Base-by-base conservation (phyloP, 2,329 filamentous ascomycete genomes). In the Nannizziopsis barbatae region DNA sequence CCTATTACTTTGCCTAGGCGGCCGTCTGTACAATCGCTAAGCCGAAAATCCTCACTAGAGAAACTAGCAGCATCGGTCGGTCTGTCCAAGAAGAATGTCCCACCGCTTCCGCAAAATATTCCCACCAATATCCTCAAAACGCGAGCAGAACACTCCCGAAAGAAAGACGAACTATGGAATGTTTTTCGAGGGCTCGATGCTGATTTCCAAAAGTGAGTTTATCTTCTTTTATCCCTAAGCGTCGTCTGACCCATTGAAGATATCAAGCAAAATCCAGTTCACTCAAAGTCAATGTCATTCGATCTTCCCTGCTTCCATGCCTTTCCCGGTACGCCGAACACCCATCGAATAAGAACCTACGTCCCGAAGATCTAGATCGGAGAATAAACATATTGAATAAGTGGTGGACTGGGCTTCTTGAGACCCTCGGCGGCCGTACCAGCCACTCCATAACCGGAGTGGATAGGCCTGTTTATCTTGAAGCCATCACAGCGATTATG, bases 381-480 rank as follows among this genome's bases (percentile, higher is more conserved):
- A 77, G 89, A 51, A 77, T 84, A 1, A 80, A 80, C 39, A 86
- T 93, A 42, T 69, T 95, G 50, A 86, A 92, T 62, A 89, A 86
- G 61, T 95, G 89, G 89, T 95, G 89, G 89, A 82, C 75, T 38
- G 81, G 79, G 1, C 71, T 95, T 35, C 68, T 95, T 49, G 87
- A 92, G 51, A 80, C 94, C 71, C 75, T 95, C 18, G 81, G 88
- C 55, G 84, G 83, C 30, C 76, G 77, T 52, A 78, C 82, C 60
- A 81, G 82, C 49, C 83, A 87, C 58, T 82, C 84, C 2, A 81
- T 95, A 11, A 81, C 86, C 1, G 86, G 86, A 9, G 82, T 86
- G n/a, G 89, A 95, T 59, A 75, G 87, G 30, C 86, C 87, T 0
- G 76, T 80, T 2, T 79, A 94, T 38, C 75, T 94, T 30, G 88